Conservation (phyloP, 2,329 filamentous ascomycete species). For the Fusarium xyrophilum region DNA sequence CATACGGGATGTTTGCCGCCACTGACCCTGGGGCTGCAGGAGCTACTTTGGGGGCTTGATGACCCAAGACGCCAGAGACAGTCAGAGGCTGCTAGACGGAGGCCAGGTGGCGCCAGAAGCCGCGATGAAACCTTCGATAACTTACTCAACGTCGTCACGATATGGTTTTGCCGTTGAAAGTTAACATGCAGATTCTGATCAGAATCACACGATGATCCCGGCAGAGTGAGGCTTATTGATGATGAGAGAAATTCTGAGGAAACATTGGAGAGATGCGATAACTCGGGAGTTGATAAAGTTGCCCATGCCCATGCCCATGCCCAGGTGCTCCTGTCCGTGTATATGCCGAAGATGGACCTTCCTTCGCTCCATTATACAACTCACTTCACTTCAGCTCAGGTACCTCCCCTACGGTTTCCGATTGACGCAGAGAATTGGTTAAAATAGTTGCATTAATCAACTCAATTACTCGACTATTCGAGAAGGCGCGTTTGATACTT, state of each 20-base stretch:
- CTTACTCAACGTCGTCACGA: not conserved
- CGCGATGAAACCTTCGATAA: constrained; percentile 34
- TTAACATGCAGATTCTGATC: not conserved
- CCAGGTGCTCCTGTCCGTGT: not conserved
- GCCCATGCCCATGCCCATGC: not conserved
- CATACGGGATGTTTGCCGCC: constrained; percentile 31
- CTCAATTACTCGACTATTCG: not conserved
- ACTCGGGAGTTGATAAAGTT: not conserved
- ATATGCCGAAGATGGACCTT: not conserved
- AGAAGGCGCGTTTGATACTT: not conserved
- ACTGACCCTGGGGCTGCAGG: constrained; percentile 13
- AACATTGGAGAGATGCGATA: not conserved
- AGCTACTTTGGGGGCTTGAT: constrained; percentile 21
- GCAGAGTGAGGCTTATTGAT: too few relatives aligned
- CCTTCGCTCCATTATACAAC: not conserved
- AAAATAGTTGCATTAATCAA: not conserved
- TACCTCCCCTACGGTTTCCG: not conserved
- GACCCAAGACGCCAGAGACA: constrained; percentile 24
- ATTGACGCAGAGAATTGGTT: not conserved
- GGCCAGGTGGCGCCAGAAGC: constrained; percentile 28
- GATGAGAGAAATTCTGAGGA: not conserved
- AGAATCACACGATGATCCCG: not conserved
- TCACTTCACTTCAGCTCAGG: not conserved
- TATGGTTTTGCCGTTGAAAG: constrained; percentile 3
- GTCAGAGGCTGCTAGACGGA: constrained; percentile 5